Percentiles rank a stretch among this genome's conserved stretches.
Evolutionary conservation across 2,329 filamentous ascomycete genomes (phyloP).

Genomic region (Colletotrichum eleusines): DNA sequence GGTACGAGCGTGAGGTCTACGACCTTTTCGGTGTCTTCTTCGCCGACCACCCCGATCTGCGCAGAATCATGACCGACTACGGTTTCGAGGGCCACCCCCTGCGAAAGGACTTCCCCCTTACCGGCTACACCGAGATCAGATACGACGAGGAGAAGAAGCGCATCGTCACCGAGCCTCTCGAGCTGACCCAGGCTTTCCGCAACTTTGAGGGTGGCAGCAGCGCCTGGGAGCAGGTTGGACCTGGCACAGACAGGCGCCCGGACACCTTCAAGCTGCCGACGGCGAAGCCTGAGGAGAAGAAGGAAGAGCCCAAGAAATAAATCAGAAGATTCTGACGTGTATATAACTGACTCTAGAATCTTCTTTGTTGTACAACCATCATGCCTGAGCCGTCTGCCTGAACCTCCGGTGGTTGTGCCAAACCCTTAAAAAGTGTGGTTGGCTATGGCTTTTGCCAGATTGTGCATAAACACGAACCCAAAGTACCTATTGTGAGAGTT

Average conservation of each 20-base stretch:
- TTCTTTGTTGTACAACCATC: constrained; percentile 41
- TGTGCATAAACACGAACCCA: not conserved
- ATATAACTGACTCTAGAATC: constrained; percentile 43
- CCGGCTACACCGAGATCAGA: constrained; percentile 96
- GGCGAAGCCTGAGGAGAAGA: constrained; percentile 93
- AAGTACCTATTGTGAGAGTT: not conserved
- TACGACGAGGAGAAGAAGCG: constrained; percentile 99
- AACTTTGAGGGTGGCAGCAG: constrained; percentile 94
- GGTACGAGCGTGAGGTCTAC: constrained; percentile 98
- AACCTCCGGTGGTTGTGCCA: not conserved
- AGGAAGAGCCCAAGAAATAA: constrained; percentile 94
- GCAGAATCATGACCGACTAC: constrained; percentile 99
- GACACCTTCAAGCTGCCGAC: constrained; percentile 94
- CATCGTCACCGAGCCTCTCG: constrained; percentile 96
- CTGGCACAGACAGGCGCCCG: constrained; percentile 82
- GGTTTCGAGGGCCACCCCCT: constrained; percentile 98
- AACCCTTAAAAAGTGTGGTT: not conserved
- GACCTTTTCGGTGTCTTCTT: constrained; percentile 99
- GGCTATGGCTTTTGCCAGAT: not conserved
- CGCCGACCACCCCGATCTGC: constrained; percentile 91
- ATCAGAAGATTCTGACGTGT: constrained; percentile 41
- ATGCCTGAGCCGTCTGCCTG: constrained; percentile 15
- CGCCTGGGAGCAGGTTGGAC: constrained; percentile 74
- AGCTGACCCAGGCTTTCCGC: constrained; percentile 97
- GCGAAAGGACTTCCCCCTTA: constrained; percentile 97